Base-by-base conservation (phyloP, 2,329 filamentous ascomycete species). In the Botrytis squamosa region DNA sequence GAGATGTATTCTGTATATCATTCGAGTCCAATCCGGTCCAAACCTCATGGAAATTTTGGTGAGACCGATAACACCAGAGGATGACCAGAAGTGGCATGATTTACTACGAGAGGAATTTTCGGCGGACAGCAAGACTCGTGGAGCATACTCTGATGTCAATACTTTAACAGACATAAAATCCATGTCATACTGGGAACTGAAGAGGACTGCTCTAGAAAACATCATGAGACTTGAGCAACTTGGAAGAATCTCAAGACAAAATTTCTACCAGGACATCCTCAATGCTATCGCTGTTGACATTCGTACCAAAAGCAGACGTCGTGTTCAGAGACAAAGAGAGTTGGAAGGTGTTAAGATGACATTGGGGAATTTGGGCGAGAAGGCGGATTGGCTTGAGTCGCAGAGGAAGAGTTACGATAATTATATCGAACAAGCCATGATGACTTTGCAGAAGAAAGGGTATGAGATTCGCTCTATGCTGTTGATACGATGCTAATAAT, bases 361-460 rank as follows among this genome's bases (percentile, higher is more conserved):
- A 1, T 86, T 96, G 25, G 83, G 86, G 62, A 93, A 94, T 77
- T 84, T 97, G 75, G 91, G 93, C 82, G 90, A 94, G 78, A 96
- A 99, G 84, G 95, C 95, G 55, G 89, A 90, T 77, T 99, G 97
- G 83, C 88, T 99, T 16, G 96, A 99, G 81, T 92, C 94, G 78
- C 96, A 99, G 84, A 89, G 97, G 75, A 97, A 97, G 86, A 96
- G 92, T 77, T 99, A 99, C 84, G 97, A 99, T 81, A 94, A 99
- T 84, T 99, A 99, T 84, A 97, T 99, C 80, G 97, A 99, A 84
- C 95, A 97, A 83, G 95, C 96, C 67, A 98, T 99, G 93, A 88
- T 95, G 75, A 99, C 97, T 7, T 86, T 99, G 74, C 96, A 98
- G 83, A 97, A 98, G 83, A 98, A 98, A 84, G 95, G 92, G 89